These are phyloP conservation scores for Polytrichum commune DNA, from an alignment of 225 moss, liverwort and hornwort species.

Conservation along the genomic window DNA sequence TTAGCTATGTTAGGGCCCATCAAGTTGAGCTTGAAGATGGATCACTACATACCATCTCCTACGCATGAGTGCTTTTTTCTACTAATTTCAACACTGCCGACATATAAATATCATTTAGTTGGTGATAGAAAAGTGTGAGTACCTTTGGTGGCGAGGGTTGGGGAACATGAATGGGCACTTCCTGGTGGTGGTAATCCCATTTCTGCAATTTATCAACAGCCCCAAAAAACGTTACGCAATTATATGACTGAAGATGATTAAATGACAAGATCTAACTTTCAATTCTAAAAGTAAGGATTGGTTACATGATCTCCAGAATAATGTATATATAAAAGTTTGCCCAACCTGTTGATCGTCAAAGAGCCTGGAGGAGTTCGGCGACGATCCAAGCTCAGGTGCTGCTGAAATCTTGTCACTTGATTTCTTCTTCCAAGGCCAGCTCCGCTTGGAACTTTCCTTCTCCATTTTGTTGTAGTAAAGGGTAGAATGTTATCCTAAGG, in stretches of 20 bases:
- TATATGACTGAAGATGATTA: no score
- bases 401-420: constrained; percentile 30
- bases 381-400: constrained; percentile 25
- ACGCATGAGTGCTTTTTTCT: no score
- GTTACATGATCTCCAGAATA: neutral
- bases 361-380: constrained; percentile 24
- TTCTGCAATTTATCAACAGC: constrained; percentile 14
- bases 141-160: constrained; percentile 26
- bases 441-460: constrained; percentile 29
- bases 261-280: no score
- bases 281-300: neutral
- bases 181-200: constrained; percentile 31
- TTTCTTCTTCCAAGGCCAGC: constrained; percentile 45
- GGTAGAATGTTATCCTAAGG: no score
- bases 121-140: constrained; percentile 1
- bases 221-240: no score
- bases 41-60: no score
- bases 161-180: constrained; percentile 13
- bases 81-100: no score
- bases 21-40: no score
- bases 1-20: no score
- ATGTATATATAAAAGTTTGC: neutral
- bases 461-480: constrained; percentile 4
- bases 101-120: neutral
- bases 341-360: constrained; percentile 26